phyloP scores from a whole-genome alignment of 176 grass and related monocot species.

The Hordeum vulgare region DNA sequence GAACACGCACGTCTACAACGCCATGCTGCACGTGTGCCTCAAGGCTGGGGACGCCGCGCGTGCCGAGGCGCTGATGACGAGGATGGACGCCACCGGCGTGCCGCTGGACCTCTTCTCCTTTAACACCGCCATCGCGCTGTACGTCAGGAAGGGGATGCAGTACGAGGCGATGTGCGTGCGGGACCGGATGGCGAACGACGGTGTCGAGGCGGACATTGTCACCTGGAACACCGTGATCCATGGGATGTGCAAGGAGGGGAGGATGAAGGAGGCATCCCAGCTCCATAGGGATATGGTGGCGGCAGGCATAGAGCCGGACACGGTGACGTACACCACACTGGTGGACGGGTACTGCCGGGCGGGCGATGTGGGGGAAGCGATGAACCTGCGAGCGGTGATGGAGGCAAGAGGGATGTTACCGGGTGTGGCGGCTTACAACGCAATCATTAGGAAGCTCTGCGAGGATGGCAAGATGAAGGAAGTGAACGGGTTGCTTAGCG shows the following conservation, averaged over 20 bases:
- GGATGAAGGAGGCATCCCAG: slow-evolving; percentile 54
- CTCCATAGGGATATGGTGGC: slow-evolving; percentile 51
- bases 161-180: slow-evolving; percentile 70
- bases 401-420: slow-evolving; percentile 50
- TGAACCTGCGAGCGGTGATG: slow-evolving; percentile 58
- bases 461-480: slow-evolving; percentile 70
- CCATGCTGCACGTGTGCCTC: slow-evolving; percentile 82
- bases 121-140: slow-evolving; percentile 78
- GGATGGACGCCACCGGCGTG: slow-evolving; percentile 50
- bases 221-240: slow-evolving; percentile 78
- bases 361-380: slow-evolving; percentile 39
- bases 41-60: slow-evolving; percentile 50
- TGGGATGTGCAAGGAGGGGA: slow-evolving; percentile 68
- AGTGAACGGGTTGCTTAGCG: slow-evolving; percentile 59
- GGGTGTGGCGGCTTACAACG: slow-evolving; percentile 62
- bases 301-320: slow-evolving; percentile 17
- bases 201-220: slow-evolving; percentile 46
- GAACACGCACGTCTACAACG: slow-evolving; percentile 75
- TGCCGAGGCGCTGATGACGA: slow-evolving; percentile 38
- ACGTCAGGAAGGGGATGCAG: slow-evolving; percentile 72
- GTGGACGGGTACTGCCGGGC: slow-evolving; percentile 75
- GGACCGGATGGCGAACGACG: slow-evolving; percentile 62
- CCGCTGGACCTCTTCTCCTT: slow-evolving; percentile 58
- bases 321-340: slow-evolving; percentile 72
- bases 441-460: slow-evolving; percentile 74